Evolutionary conservation across 805 yeast genomes (phyloP).

Genomic region (Pichia paraexigua): DNA sequence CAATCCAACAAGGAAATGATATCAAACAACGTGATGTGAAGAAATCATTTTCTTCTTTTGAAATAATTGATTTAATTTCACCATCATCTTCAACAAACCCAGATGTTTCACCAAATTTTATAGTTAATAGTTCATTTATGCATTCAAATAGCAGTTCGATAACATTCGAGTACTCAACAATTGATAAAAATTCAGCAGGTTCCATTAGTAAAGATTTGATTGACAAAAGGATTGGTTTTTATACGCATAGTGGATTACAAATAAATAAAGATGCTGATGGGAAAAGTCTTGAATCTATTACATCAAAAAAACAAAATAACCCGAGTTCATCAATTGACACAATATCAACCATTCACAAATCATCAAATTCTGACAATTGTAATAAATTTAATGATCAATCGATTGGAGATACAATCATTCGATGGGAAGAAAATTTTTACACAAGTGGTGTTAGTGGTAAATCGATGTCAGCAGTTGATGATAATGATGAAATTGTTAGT

Average conservation of each 20-base stretch:
- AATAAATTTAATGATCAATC: neutral
- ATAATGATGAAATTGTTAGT: neutral
- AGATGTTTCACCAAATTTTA: neutral
- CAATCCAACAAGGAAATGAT: neutral
- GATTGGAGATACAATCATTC: neutral
- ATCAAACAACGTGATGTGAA: neutral
- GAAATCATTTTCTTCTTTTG: neutral
- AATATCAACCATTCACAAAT: neutral
- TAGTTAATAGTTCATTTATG: neutral
- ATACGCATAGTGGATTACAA: neutral
- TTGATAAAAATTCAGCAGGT: neutral
- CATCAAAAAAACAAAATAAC: neutral
- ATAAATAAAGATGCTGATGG: neutral
- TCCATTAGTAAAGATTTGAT: neutral
- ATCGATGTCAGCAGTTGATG: neutral
- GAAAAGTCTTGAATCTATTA: no score
- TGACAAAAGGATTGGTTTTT: slow-evolving; percentile 2
- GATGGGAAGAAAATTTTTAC: slow-evolving; percentile 2
- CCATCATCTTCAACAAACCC: neutral
- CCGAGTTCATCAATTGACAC: neutral
- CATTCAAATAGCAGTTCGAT: neutral
- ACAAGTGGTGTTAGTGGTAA: neutral
- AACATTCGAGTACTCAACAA: neutral
- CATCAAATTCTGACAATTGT: neutral
- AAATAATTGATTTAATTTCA: neutral